These are phyloP conservation scores for Anthoceros angustus DNA, from an alignment of 225 moss, liverwort and hornwort species.

Conservation along the genomic window DNA sequence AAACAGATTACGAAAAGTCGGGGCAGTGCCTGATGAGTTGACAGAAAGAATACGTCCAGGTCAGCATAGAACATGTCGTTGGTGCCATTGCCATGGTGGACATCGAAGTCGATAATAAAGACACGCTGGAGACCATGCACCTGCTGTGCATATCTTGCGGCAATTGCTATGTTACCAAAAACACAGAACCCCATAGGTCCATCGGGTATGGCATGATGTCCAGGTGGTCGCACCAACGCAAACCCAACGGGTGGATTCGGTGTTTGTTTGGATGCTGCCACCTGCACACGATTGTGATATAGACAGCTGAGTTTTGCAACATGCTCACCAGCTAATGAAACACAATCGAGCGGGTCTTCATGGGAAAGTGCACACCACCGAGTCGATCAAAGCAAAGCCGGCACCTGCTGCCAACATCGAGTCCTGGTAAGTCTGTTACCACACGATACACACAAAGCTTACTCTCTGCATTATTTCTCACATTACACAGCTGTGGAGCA, in stretches of 20 bases:
- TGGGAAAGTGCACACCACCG: constrained; percentile 32
- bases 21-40: constrained; percentile 58
- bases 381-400: constrained; percentile 75
- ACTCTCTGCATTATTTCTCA: background rate
- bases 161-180: constrained; percentile 88
- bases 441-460: background rate
- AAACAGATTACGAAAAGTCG: background rate
- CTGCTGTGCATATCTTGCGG: constrained; percentile 78
- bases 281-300: constrained; percentile 16
- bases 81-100: constrained; percentile 96
- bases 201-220: constrained; percentile 76
- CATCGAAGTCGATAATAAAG: constrained; percentile 88
- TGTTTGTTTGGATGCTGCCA: constrained; percentile 60
- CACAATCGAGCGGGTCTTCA: background rate
- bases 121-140: constrained; percentile 66
- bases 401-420: constrained; percentile 93
- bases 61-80: constrained; percentile 73
- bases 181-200: constrained; percentile 98
- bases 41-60: constrained; percentile 69
- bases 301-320: background rate
- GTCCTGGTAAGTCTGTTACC: constrained; percentile 60
- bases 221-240: constrained; percentile 83
- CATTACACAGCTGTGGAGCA: background rate
- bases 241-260: constrained; percentile 75
- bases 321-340: background rate